Evolutionary conservation across 441 rosid species (phyloP), one percentile per base, ranked within the genome.

Genomic region (Gossypium trilobum): DNA sequence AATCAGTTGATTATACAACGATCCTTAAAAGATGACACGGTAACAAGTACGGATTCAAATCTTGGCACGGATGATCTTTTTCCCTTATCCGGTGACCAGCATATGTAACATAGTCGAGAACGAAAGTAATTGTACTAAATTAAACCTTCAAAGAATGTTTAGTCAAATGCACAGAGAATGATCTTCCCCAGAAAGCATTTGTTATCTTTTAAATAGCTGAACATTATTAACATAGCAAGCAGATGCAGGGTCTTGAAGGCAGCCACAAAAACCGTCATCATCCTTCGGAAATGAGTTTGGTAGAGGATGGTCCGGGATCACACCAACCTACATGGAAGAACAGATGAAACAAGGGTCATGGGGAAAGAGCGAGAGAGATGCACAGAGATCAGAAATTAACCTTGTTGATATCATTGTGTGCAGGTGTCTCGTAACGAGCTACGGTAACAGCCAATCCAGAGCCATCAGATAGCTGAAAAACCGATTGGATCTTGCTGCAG

Each of bases 371-470:
- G 19, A 23, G 46, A 27, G 46, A 31, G 65, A 29, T 7, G 13
- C 62, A 4, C n/a, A 58, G 17, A 23, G 33, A 58, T 58, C 8
- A 13, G 71, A 33, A 54, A 66, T 63, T 63, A 44, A 93, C 99
- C 93, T 88, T 92, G 81, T 95, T 91, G 50, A 92, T 92, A 76
- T 89, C 89, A 0, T 83, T 86, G 71, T 92, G 96, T 8, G 92
- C 93, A 22, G 99, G 99, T 46, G 99, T 95, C 87, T 95, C 90
- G 10, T 91, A 95, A 13, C 95, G 91, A 71, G 97, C 99, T 63
- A 91, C 92, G 8, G 97, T 92, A 68, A 95, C 97, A 14, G 90
- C 97, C 78, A 92, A 80, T 31, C 99, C 99, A 0, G 96, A 92
- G 78, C 97, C 99, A 77, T 95, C 99, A 2, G 99, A 92, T 7